A percentile compares a stretch with the other conserved stretches of the same genome.
phyloP scores from a whole-genome alignment of 805 yeast genomes.

The Candida maesae region DNA sequence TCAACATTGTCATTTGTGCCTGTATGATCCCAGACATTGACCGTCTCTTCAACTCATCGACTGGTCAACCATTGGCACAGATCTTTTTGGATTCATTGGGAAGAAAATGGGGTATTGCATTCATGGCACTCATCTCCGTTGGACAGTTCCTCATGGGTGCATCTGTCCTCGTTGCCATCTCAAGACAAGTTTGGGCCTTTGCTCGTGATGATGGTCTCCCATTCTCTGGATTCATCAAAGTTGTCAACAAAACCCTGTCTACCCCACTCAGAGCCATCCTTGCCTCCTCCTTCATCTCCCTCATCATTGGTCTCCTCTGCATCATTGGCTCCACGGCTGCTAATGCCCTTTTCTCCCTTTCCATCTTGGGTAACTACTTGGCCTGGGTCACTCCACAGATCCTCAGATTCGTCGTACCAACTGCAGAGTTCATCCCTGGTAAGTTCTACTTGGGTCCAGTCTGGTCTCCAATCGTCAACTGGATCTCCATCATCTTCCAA shows the following conservation, averaged over 20 bases:
- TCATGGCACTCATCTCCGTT: constrained; percentile 53
- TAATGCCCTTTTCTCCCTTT: constrained; percentile 62
- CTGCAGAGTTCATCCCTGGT: constrained; percentile 50
- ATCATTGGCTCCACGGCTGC: constrained; percentile 60
- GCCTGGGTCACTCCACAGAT: constrained; percentile 63
- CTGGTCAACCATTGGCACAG: constrained; percentile 35
- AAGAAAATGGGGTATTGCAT: constrained; percentile 58
- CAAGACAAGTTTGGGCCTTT: constrained; percentile 73
- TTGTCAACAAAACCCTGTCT: constrained; percentile 47
- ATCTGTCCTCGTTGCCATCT: constrained; percentile 57
- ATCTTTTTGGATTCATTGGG: constrained; percentile 59
- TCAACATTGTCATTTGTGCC: constrained; percentile 54
- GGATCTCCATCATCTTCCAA: constrained; percentile 46
- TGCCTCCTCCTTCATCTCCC: constrained; percentile 40
- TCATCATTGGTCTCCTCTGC: constrained; percentile 53
- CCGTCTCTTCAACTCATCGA: constrained; percentile 8
- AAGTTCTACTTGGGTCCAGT: constrained; percentile 53
- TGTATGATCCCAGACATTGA: constrained; percentile 43
- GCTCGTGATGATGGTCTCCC: constrained; percentile 76
- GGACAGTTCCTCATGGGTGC: constrained; percentile 68
- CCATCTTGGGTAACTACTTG: constrained; percentile 57
- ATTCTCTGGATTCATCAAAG: constrained; percentile 47
- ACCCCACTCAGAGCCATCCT: constrained; percentile 58
- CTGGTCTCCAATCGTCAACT: constrained; percentile 40
- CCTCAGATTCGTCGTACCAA: constrained; percentile 37